Evolutionary conservation across 192 early-diverging fungal genomes (phyloP).

Genomic region (Coemansia nantahalensis): DNA sequence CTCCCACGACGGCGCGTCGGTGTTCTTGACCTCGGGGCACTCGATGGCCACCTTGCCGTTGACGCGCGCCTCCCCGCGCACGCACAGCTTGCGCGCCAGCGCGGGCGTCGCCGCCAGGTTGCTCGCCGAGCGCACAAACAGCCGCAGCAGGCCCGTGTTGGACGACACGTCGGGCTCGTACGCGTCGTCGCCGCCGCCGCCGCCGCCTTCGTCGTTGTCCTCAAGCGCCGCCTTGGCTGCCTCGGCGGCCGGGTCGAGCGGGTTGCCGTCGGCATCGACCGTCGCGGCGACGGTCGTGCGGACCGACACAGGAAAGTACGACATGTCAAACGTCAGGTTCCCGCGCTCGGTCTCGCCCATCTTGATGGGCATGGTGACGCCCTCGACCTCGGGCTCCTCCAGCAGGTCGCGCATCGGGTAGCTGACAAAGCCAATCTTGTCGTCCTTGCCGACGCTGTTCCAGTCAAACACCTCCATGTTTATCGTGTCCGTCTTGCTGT

Average conservation of each 20-base stretch:
- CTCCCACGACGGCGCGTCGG: slow-evolving; percentile 80
- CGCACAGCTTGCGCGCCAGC: slow-evolving; percentile 52
- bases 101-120: slow-evolving; percentile 55
- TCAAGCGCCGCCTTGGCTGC: slow-evolving; percentile 32
- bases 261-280: slow-evolving; percentile 39
- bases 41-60: slow-evolving; percentile 52
- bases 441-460: slow-evolving; percentile 73
- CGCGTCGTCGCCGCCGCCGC: slow-evolving; percentile 32
- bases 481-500: slow-evolving; percentile 70
- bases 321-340: slow-evolving; percentile 43
- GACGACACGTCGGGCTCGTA: slow-evolving; percentile 57
- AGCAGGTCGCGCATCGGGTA: slow-evolving; percentile 52
- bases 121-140: slow-evolving; percentile 66
- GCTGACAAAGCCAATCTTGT: slow-evolving; percentile 51
- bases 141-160: slow-evolving; percentile 67
- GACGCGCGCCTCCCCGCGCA: slow-evolving; percentile 58
- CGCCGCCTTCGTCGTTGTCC: slow-evolving; percentile 19
- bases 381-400: slow-evolving; percentile 52
- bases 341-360: slow-evolving; percentile 51
- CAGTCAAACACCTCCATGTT: slow-evolving; percentile 80
- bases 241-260: slow-evolving; percentile 43
- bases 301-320: slow-evolving; percentile 44
- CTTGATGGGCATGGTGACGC: slow-evolving; percentile 43
- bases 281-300: slow-evolving; percentile 39
- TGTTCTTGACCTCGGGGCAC: slow-evolving; percentile 70